phyloP scores from a whole-genome alignment of 352 stramenopile genomes.

The Thalassiosira mediterranea region DNA sequence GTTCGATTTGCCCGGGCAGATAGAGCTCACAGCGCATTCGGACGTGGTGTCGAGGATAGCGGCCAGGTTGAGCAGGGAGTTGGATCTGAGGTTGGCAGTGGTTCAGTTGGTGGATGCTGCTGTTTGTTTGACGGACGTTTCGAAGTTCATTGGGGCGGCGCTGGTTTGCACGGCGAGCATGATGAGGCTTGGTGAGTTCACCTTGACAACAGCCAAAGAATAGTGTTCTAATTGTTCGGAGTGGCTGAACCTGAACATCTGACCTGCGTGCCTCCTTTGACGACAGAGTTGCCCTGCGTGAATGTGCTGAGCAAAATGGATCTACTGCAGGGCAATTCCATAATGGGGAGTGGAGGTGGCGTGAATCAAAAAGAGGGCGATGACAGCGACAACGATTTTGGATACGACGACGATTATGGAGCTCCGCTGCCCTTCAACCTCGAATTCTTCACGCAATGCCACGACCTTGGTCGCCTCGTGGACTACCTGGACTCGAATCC shows the following conservation, averaged over 20 bases:
- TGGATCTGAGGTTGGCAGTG: conserved; percentile 80
- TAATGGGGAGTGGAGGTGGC: background rate
- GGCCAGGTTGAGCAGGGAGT: conserved; percentile 62
- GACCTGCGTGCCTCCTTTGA: background rate
- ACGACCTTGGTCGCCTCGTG: conserved; percentile 73
- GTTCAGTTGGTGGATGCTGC: conserved; percentile 88
- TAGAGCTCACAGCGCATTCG: conserved; percentile 87
- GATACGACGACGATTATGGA: conserved; percentile 26
- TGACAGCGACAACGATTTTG: conserved; percentile 27
- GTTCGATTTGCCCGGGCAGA: conserved; percentile 96
- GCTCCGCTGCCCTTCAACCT: conserved; percentile 73
- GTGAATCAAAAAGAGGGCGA: conserved; percentile 12
- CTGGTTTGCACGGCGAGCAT: conserved; percentile 97
- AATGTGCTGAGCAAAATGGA: conserved; percentile 89
- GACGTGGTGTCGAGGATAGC: conserved; percentile 76
- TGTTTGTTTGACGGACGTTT: conserved; percentile 88
- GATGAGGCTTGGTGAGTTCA: conserved; percentile 90
- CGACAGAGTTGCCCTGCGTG: conserved; percentile 89
- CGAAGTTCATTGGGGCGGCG: conserved; percentile 97
- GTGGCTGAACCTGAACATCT: no score
- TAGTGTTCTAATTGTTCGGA: no score
- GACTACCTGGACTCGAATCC: conserved; percentile 69
- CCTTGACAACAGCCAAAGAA: no score
- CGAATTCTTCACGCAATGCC: conserved; percentile 84
- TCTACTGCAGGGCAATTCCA: conserved; percentile 52